Conservation (phyloP, 495 filamentous ascomycete genomes). For the Penicillium macrosclerotiorum region DNA sequence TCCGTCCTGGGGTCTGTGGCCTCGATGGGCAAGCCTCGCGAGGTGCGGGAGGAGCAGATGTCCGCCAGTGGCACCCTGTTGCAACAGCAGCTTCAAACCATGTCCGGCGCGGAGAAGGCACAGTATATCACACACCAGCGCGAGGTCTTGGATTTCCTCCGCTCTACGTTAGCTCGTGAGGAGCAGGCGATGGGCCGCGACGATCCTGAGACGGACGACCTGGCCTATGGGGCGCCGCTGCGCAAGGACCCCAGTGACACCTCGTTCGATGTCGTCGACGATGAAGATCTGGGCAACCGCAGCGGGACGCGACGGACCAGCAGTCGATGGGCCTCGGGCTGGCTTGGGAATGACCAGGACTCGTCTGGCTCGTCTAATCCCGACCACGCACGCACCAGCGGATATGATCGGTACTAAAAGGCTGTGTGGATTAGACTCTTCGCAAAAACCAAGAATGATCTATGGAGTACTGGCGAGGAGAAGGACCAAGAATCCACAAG, state of each 20-base stretch:
- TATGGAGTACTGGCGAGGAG: background rate
- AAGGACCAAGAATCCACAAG: background rate
- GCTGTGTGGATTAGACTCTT: background rate
- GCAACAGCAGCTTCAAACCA: slow-evolving; percentile 59
- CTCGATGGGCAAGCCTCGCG: slow-evolving; percentile 41
- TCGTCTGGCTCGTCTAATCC: slow-evolving; percentile 29
- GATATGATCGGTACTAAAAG: slow-evolving; percentile 27
- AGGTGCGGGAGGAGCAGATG: slow-evolving; percentile 51
- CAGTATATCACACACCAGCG: slow-evolving; percentile 70
- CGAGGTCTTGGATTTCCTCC: slow-evolving; percentile 65
- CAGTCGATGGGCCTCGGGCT: slow-evolving; percentile 36
- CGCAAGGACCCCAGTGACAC: slow-evolving; percentile 71
- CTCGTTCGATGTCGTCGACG: slow-evolving; percentile 81
- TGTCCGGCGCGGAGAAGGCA: slow-evolving; percentile 59
- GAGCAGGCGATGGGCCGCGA: slow-evolving; percentile 49
- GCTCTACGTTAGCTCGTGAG: slow-evolving; percentile 73
- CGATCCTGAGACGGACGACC: slow-evolving; percentile 43
- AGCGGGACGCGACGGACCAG: slow-evolving; percentile 19
- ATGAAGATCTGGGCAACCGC: slow-evolving; percentile 56
- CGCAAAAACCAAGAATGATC: background rate
- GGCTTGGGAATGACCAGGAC: slow-evolving; percentile 36
- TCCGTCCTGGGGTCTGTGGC: slow-evolving; percentile 59
- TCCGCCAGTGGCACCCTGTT: slow-evolving; percentile 62
- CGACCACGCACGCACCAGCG: slow-evolving; percentile 32
- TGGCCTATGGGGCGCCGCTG: slow-evolving; percentile 49